Evolutionary conservation across 192 early-diverging fungal species (phyloP).

Genomic region (Rhizophagus prolifer): DNA sequence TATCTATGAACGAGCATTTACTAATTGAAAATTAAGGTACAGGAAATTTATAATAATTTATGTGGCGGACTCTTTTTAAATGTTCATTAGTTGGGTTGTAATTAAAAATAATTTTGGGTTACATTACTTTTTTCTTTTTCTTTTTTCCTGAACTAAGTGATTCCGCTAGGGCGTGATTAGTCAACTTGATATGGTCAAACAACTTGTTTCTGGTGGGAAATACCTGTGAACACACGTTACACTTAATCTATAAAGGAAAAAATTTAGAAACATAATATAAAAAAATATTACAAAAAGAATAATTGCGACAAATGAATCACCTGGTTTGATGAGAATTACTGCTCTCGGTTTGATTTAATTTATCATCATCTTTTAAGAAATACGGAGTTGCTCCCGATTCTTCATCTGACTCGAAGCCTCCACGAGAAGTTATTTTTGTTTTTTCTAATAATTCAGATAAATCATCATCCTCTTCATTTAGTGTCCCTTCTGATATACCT

Average conservation of each 20-base stretch:
- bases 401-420: conserved; percentile 3
- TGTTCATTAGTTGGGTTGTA: too few relatives aligned
- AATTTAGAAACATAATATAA: too few relatives aligned
- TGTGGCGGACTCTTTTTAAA: not conserved
- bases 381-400: not conserved
- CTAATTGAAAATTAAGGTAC: too few relatives aligned
- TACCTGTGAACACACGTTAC: conserved; percentile 75
- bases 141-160: not conserved
- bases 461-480: conserved; percentile 47
- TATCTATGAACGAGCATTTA: too few relatives aligned
- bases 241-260: conserved; percentile 41
- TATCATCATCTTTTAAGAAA: not conserved
- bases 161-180: conserved; percentile 77
- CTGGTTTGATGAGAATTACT: conserved; percentile 27
- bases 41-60: not conserved
- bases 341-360: conserved; percentile 36
- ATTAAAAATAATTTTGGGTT: not conserved
- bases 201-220: conserved; percentile 82
- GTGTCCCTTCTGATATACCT: conserved; percentile 33
- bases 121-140: not conserved
- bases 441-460: conserved; percentile 46
- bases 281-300: not conserved
- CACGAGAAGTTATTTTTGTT: not conserved
- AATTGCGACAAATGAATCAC: not conserved
- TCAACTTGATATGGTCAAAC: conserved; percentile 84